phyloP scores from a whole-genome alignment of 1,139 yeast genomes.

The Petasospora fabianii region DNA sequence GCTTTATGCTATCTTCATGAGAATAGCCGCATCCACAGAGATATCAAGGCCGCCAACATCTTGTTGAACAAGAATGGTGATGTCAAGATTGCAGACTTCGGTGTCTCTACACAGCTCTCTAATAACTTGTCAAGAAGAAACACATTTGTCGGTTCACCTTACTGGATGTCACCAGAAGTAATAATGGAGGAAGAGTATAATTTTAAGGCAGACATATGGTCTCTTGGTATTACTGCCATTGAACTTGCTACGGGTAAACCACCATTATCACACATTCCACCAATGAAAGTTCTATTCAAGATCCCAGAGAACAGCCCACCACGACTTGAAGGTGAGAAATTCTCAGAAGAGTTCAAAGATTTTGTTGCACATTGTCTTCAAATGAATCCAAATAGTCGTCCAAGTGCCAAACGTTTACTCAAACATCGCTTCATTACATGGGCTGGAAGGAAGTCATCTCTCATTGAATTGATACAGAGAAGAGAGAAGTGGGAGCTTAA shows the following conservation, averaged over 20 bases:
- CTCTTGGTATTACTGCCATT: slow-evolving; percentile 85
- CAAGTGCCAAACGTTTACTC: slow-evolving; percentile 54
- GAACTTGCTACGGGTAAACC: slow-evolving; percentile 84
- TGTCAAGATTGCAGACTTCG: slow-evolving; percentile 95
- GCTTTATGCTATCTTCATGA: slow-evolving; percentile 72
- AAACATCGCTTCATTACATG: slow-evolving; percentile 55
- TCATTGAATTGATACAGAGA: slow-evolving; percentile 30
- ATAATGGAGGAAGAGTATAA: slow-evolving; percentile 84
- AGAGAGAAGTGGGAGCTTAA: slow-evolving; percentile 21
- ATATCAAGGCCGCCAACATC: slow-evolving; percentile 82
- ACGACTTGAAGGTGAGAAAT: slow-evolving; percentile 37
- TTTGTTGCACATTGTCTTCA: slow-evolving; percentile 64
- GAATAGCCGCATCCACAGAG: slow-evolving; percentile 82
- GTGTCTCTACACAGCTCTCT: slow-evolving; percentile 86
- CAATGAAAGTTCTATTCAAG: slow-evolving; percentile 72
- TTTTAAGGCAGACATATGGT: slow-evolving; percentile 92
- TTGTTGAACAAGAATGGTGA: slow-evolving; percentile 63
- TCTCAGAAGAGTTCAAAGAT: slow-evolving; percentile 48
- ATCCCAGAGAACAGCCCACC: slow-evolving; percentile 56
- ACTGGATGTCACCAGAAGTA: slow-evolving; percentile 99
- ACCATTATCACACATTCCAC: slow-evolving; percentile 68
- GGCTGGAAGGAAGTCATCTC: slow-evolving; percentile 35
- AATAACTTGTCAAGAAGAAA: slow-evolving; percentile 72
- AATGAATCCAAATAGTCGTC: slow-evolving; percentile 57
- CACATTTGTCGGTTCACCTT: slow-evolving; percentile 97